Conservation (phyloP, 768 basidiomycete genomes). For the Phlebiopsis flavidoalba region DNA sequence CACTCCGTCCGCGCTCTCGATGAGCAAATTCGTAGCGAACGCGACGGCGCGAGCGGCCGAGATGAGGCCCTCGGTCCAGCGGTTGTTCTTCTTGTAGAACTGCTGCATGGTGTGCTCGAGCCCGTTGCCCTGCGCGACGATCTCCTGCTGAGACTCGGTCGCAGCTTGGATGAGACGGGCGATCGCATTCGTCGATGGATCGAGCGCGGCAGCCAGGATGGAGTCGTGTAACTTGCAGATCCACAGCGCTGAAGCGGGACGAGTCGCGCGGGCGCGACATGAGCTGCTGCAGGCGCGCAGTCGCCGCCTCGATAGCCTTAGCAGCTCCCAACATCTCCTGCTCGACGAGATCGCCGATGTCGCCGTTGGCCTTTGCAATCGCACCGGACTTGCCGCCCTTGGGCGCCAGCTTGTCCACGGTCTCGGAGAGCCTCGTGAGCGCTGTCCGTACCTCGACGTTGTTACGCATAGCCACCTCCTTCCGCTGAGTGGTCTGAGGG, state of each 20-base stretch:
- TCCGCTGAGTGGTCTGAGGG: constrained; percentile 60
- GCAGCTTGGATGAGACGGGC: constrained; percentile 93
- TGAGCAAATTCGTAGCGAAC: constrained; percentile 90
- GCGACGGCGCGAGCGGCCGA: constrained; percentile 98
- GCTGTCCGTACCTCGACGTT: constrained; percentile 83
- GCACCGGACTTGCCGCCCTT: constrained; percentile 71
- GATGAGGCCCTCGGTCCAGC: constrained; percentile 99
- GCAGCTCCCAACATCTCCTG: constrained; percentile 95
- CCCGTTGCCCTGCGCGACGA: constrained; percentile 92
- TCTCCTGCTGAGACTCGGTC: constrained; percentile 97
- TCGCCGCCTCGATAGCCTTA: constrained; percentile 89
- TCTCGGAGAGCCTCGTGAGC: constrained; percentile 79
- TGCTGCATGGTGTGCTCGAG: constrained; percentile 81
- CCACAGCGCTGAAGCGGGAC: constrained; percentile 82
- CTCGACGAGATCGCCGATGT: constrained; percentile 94
- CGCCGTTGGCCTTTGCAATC: constrained; percentile 76
- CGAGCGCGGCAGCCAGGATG: constrained; percentile 88
- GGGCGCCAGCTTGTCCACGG: constrained; percentile 81
- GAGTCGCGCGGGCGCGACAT: constrained; percentile 89
- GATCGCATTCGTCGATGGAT: constrained; percentile 87
- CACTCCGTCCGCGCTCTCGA: constrained; percentile 97
- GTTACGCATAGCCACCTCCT: constrained; percentile 85
- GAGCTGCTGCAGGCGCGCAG: constrained; percentile 82
- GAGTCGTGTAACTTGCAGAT: constrained; percentile 97
- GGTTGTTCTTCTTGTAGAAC: constrained; percentile 99